Evolutionary conservation across 192 early-diverging fungal species (phyloP), one percentile per base, ranked within the genome.

Genomic region (Linnemannia zychae): DNA sequence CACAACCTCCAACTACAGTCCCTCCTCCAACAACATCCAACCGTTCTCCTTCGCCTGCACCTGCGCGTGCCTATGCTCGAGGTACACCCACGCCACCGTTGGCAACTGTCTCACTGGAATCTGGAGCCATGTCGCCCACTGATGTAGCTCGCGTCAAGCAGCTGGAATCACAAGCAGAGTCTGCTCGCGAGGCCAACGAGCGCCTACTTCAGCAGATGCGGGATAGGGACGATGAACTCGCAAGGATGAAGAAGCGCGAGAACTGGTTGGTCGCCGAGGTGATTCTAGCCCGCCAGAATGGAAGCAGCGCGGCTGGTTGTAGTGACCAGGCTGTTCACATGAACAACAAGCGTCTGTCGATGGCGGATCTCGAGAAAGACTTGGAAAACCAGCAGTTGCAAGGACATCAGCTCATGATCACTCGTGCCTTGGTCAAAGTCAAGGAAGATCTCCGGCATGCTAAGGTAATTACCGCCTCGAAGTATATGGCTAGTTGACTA

Each of bases 361-460:
- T 85, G 17, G 74, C 68, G 15, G 77, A 85, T 37, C 40, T 85
- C 28, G 77, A 79, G 13, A 60, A 73, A 20, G 77, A 85, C 31
- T 68, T 90, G 46, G 87, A 87, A 60, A 50, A 81, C 31, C 82
- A 80, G 33, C 71, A 88, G 28, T 20, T 86, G 20, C 87, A 81
- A 20, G 86, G 84, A 0, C 88, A 90, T 52, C 88, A 91, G 28
- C 77, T 85, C n/a, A 88, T 83, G 47, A 57, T 92, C 16, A 87
- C 89, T 46, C 80, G 87, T 47, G 76, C 84, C 5, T 31, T 92
- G 36, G 72, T 91, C 13, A 86, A 81, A 46, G 67, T 89, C 38
- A 92, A 91, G 57, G 78, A 87, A 13, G 90, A 92, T 72, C 69
- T 91, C 38, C 50, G 87, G 12, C 81, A 78, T 53, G 80, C 88